Base-by-base conservation (phyloP, 352 stramenopile species). In the Thraustotheca clavata region DNA sequence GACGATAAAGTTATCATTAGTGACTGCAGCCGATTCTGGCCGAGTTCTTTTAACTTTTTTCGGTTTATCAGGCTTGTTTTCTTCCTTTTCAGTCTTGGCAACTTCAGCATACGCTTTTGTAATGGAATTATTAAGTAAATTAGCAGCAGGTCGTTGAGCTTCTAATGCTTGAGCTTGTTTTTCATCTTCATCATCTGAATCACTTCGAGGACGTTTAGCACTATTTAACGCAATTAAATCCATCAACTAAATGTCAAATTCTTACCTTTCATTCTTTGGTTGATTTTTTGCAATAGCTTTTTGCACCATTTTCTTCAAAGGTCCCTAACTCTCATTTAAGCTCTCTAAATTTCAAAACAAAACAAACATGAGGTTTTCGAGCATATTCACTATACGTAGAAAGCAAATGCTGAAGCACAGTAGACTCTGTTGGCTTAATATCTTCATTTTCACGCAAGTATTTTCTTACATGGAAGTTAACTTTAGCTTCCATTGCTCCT, bases 331-430 rank as follows among this genome's bases (percentile, higher is more conserved):
- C n/a, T n/a, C n/a, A n/a, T n/a, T n/a, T n/a, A n/a, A n/a, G n/a
- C n/a, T n/a, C n/a, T n/a, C n/a, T n/a, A 60, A n/a, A n/a, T n/a
- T n/a, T n/a, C n/a, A n/a, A n/a, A n/a, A n/a, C n/a, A 7, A 8
- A n/a, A 26, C 67, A 33, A 35, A 71, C 72, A 62, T 71, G 63
- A 8, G 86, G 83, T 59, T 95, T 95, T 62, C 86, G 79, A 72
- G 83, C 70, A 69, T 95, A 95, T 72, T 95, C 86, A n/a, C 71
- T 63, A 52, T 94, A 91, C 22, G 83, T 87, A 5, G 89, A 77
- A 20, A 75, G 70, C 46, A 95, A 68, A 27, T 93, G 73, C 7
- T 67, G 65, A 0, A 83, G 77, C 16, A 92, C 73, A 0, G 78
- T 87, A 16, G 82, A 71, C 43, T 94, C 83, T 2, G 72, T 76